A percentile compares a stretch with the other conserved stretches of the same genome.
Conservation (phyloP, 345 rosid species). For the Streptanthus diversifolius region DNA sequence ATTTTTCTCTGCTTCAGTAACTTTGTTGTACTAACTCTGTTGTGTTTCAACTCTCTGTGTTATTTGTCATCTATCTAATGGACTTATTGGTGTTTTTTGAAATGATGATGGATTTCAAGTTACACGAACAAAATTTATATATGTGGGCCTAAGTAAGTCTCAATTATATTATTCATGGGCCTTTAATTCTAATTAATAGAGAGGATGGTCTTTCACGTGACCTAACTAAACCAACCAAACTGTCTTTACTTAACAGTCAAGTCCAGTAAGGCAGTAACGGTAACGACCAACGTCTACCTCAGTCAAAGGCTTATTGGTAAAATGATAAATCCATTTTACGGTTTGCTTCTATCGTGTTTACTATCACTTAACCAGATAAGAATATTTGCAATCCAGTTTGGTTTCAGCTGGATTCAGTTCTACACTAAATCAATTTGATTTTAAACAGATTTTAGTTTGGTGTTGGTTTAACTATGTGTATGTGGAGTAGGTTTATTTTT, state of each 20-base stretch:
- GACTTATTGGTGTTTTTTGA: neutral
- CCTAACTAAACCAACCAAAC: neutral
- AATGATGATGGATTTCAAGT: neutral
- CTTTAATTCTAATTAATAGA: neutral
- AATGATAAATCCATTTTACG: neutral
- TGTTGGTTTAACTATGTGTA: neutral
- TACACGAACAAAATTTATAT: neutral
- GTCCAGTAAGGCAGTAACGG: neutral
- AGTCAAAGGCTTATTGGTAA: neutral
- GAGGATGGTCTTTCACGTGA: neutral
- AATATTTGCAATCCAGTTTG: neutral
- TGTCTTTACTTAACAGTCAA: neutral
- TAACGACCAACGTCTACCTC: neutral
- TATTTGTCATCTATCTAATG: neutral
- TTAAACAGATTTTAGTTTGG: neutral
- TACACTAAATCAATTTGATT: neutral
- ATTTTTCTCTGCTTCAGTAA: neutral
- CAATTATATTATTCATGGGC: neutral
- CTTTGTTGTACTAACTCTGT: slow-evolving; percentile 9
- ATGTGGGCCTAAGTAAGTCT: neutral
- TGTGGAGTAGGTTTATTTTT: neutral
- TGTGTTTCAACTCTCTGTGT: neutral
- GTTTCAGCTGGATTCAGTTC: neutral
- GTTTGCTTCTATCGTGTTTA: neutral
- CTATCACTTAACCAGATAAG: neutral